Evolutionary conservation across 2,329 filamentous ascomycete genomes (phyloP), one percentile per base, ranked within the genome.

Genomic region (Aaosphaeria pasadenensis): DNA sequence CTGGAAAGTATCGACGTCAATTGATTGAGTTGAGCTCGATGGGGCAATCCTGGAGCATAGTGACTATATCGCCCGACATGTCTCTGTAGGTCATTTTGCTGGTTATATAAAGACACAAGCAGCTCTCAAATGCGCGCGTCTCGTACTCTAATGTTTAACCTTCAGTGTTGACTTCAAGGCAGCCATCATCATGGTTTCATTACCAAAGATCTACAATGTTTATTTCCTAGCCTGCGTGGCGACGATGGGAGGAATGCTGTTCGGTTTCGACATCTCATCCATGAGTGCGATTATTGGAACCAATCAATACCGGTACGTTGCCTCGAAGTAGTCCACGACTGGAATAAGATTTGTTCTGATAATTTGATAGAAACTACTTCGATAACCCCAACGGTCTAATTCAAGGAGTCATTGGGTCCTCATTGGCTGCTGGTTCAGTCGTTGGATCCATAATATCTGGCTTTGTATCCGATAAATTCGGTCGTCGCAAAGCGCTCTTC

Each of bases 211-310:
- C 48, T 79, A 79, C 64, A 81, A 81, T 67, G 71, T 74, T 50
- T 77, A 79, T 59, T 78, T 81, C 52, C 67, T 81, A 47, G 77
- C 77, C 17, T 63, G 75, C 41, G 71, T 81, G 43, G 73, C 77
- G 47, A 81, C 78, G 1, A 69, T 80, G 36, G 78, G 77, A 39
- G 78, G 77, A 17, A 74, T 75, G 71, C 65, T 77, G 60, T 81
- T 81, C 50, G 79, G 79, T 46, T 81, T 82, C 56, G 79, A 82
- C 59, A 80, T 81, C 49, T 76, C 74, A 5, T 79, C 76, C 4
- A 80, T 81, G 75, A 74, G 70, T 43, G 78, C 77, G 39, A 77
- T 79, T 52, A 74, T 81, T 43, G 74, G 73, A 35, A 78, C 77
- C 0, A 42, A 68, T 1, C 77, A 80, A 57, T 80, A 80, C 56